phyloP scores from a whole-genome alignment of 495 filamentous ascomycete genomes.

The Penicillium paxilli region DNA sequence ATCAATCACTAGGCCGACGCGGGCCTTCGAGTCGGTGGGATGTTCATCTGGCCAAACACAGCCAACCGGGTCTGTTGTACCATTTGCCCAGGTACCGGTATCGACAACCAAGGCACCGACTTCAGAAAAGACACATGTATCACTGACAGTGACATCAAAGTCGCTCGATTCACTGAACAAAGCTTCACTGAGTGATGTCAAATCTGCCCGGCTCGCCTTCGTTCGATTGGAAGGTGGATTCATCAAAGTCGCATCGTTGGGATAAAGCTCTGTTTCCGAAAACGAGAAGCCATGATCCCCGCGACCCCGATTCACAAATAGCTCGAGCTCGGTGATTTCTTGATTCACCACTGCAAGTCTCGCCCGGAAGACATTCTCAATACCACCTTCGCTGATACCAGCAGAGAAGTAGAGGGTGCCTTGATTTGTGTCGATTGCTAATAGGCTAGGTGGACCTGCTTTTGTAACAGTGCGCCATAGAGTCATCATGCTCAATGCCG shows the following conservation, averaged over 20 bases:
- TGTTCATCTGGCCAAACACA: constrained; percentile 5
- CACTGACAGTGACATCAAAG: background rate
- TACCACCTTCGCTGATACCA: constrained; percentile 1
- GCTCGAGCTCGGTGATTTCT: constrained; percentile 9
- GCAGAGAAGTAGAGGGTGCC: constrained; percentile 8
- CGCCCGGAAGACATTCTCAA: background rate
- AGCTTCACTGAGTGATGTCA: background rate
- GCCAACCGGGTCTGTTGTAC: background rate
- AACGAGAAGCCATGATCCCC: constrained; percentile 13
- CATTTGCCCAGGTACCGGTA: constrained; percentile 4
- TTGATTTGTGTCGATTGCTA: constrained; percentile 11
- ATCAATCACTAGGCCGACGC: constrained; percentile 4
- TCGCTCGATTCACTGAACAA: background rate
- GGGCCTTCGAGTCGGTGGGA: constrained; percentile 3
- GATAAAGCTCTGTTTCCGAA: constrained; percentile 1
- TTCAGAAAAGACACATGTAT: constrained; percentile 9
- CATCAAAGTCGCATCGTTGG: constrained; percentile 5
- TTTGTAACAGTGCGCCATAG: constrained; percentile 9
- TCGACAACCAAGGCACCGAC: constrained; percentile 8
- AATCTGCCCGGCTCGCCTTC: background rate
- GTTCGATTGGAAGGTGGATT: constrained; percentile 3
- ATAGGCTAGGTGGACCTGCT: constrained; percentile 2
- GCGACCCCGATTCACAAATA: constrained; percentile 9
- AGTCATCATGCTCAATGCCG: constrained; percentile 10
- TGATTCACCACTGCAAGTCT: constrained; percentile 1